phyloP scores from a whole-genome alignment of 176 grass and related monocot species.

The Carex cristatella region DNA sequence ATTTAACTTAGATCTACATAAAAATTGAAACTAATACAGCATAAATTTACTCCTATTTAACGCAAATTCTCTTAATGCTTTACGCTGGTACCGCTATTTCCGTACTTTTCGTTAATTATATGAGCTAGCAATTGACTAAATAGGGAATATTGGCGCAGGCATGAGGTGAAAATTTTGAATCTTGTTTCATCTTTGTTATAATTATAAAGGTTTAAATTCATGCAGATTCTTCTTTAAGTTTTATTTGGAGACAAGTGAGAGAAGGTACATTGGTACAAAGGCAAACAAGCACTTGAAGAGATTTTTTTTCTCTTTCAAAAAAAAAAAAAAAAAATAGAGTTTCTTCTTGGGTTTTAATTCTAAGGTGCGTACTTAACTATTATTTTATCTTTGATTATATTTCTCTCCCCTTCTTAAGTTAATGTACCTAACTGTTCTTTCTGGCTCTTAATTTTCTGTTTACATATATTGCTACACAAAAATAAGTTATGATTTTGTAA shows the following conservation, averaged over 20 bases:
- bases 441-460: background rate
- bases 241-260: background rate
- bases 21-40: background rate
- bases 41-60: background rate
- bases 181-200: constrained; percentile 1
- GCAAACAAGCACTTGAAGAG: background rate
- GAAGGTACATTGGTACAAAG: background rate
- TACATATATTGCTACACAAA: background rate
- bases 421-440: background rate
- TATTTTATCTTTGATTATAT: background rate
- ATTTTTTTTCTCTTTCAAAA: background rate
- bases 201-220: constrained; percentile 3
- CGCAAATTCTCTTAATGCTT: background rate
- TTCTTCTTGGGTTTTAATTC: background rate
- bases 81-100: background rate
- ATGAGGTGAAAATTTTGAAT: background rate
- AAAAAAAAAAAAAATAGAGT: background rate
- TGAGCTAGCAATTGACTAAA: constrained; percentile 3
- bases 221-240: background rate
- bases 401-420: background rate
- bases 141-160: background rate
- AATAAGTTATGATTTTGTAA: background rate
- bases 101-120: background rate
- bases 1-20: background rate
- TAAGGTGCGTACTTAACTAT: background rate